Conservation (phyloP, 78 protist genomes). For the Cyanophora paradoxa region DNA sequence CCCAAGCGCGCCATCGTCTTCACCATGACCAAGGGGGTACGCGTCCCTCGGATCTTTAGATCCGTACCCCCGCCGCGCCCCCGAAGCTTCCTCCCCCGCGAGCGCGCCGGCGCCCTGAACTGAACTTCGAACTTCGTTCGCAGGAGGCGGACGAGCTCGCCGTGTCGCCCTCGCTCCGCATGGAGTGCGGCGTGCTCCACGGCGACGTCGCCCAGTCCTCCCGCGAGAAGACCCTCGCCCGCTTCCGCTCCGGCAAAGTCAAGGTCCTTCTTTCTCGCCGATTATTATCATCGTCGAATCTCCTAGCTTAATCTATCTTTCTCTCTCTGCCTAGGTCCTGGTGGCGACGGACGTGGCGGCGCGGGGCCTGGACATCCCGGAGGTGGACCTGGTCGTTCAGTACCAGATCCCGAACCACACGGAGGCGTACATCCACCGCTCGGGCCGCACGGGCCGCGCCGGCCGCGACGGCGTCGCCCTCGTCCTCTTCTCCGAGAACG, state of each 20-base stretch:
- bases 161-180: too few species aligned
- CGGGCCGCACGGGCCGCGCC: constrained; percentile 35
- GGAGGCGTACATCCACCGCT: constrained; percentile 38
- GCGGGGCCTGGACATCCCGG: constrained; percentile 57
- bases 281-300: too few species aligned
- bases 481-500: constrained; percentile 1
- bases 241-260: constrained; percentile 33
- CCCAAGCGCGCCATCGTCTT: constrained; percentile 31
- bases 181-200: too few species aligned
- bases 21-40: constrained; percentile 31
- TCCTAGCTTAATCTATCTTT: background rate
- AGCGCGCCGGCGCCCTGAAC: too few species aligned
- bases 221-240: constrained; percentile 40
- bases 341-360: constrained; percentile 52
- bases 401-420: constrained; percentile 23
- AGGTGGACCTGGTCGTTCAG: constrained; percentile 49
- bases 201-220: too few species aligned
- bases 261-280: constrained; percentile 17
- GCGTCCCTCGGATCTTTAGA: constrained; percentile 18
- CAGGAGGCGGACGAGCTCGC: too few species aligned
- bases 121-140: too few species aligned
- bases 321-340: background rate
- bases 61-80: too few species aligned
- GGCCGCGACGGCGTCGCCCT: constrained; percentile 14
- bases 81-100: too few species aligned